Evolutionary conservation across 495 filamentous ascomycete genomes (phyloP).

Genomic region (Penicillium goetzii): DNA sequence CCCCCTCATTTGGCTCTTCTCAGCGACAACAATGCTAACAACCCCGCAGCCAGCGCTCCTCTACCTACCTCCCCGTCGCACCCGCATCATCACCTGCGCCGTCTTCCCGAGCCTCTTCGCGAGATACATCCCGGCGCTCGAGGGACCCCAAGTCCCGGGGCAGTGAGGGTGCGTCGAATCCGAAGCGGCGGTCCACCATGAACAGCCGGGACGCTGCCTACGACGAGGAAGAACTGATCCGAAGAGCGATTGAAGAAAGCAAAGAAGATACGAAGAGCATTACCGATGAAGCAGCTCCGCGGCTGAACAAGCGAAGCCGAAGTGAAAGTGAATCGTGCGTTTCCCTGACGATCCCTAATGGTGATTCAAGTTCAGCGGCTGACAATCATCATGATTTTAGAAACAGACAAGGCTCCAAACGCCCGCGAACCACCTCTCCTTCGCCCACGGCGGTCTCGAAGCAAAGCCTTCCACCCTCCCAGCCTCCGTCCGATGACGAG

Average conservation of each 20-base stretch:
- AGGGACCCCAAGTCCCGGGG: slow-evolving; percentile 53
- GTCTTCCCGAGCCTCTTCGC: slow-evolving; percentile 49
- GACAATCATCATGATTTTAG: slow-evolving; percentile 39
- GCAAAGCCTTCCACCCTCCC: slow-evolving; percentile 50
- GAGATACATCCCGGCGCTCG: slow-evolving; percentile 50
- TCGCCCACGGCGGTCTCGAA: slow-evolving; percentile 63
- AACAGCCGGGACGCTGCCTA: slow-evolving; percentile 95
- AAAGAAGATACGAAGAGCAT: slow-evolving; percentile 66
- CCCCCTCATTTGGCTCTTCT: background rate
- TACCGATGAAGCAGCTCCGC: slow-evolving; percentile 51
- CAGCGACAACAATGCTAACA: slow-evolving; percentile 31
- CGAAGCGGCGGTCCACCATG: slow-evolving; percentile 93
- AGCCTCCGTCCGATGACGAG: slow-evolving; percentile 74
- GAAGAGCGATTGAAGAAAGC: slow-evolving; percentile 92
- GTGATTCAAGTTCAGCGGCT: slow-evolving; percentile 22
- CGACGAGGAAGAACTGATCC: slow-evolving; percentile 89
- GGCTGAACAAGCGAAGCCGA: slow-evolving; percentile 78
- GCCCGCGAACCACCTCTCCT: slow-evolving; percentile 76
- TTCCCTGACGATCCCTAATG: background rate
- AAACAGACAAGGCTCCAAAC: slow-evolving; percentile 59
- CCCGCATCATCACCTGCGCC: slow-evolving; percentile 49
- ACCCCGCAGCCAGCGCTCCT: slow-evolving; percentile 61
- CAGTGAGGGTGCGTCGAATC: slow-evolving; percentile 49
- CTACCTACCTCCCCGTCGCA: slow-evolving; percentile 68
- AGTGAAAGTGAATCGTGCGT: slow-evolving; percentile 94